phyloP scores from a whole-genome alignment of 805 yeast species.

The Candida pseudofarinosa region DNA sequence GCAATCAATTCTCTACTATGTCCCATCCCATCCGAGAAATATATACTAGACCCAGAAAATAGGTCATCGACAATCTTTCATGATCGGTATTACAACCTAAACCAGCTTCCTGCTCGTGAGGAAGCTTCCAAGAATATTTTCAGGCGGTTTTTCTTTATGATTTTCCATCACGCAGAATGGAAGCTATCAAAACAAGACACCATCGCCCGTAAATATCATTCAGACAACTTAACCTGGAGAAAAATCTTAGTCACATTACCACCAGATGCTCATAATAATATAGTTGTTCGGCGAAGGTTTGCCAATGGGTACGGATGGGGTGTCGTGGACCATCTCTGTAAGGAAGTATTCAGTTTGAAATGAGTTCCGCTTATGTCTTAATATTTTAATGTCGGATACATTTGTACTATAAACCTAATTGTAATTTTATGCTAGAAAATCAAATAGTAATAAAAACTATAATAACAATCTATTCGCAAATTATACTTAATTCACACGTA shows the following conservation, averaged over 20 bases:
- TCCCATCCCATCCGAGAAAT: conserved; percentile 35
- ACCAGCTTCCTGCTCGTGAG: conserved; percentile 19
- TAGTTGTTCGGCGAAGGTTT: conserved; percentile 39
- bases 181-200: conserved; percentile 35
- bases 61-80: conserved; percentile 39
- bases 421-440: too few species aligned
- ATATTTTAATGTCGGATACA: too few species aligned
- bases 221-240: conserved; percentile 36
- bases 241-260: conserved; percentile 41
- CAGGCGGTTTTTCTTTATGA: conserved; percentile 6
- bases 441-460: too few species aligned
- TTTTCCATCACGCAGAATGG: conserved; percentile 30
- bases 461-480: too few species aligned
- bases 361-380: too few species aligned
- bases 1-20: conserved; percentile 37
- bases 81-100: conserved; percentile 36
- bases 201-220: conserved; percentile 40
- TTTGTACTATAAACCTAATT: too few species aligned
- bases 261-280: conserved; percentile 46
- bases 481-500: too few species aligned
- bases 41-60: conserved; percentile 28
- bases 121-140: conserved; percentile 14
- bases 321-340: conserved; percentile 38
- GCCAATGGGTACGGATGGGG: conserved; percentile 48
- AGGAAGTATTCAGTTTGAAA: conserved; percentile 17